Evolutionary conservation across 306 rosid genomes (phyloP).

Genomic region (Astragalus membranaceus): DNA sequence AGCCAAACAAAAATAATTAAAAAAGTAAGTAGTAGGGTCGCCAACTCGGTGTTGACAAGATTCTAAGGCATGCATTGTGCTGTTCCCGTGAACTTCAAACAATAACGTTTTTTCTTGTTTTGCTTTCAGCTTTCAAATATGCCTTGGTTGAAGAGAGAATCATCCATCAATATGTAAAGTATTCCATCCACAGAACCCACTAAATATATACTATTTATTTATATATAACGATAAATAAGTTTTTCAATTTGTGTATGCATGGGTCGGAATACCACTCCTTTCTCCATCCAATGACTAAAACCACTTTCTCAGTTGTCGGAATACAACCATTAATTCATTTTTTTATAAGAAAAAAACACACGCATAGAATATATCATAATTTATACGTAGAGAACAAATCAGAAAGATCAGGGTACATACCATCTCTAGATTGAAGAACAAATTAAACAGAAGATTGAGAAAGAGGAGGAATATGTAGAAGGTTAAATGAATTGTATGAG

Average conservation of each 20-base stretch:
- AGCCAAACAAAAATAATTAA: no score
- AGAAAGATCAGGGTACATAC: background rate
- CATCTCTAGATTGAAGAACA: background rate
- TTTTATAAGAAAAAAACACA: no score
- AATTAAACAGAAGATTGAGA: background rate
- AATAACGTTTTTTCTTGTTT: background rate
- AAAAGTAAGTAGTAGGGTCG: background rate
- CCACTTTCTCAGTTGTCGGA: background rate
- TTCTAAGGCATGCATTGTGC: background rate
- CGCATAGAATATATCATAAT: background rate
- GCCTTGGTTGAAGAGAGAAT: background rate
- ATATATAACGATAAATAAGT: background rate
- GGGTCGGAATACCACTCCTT: slow-evolving; percentile 14
- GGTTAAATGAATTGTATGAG: background rate
- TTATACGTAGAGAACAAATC: background rate
- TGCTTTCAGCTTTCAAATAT: background rate
- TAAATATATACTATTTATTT: background rate
- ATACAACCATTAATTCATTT: background rate
- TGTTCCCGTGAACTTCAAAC: background rate
- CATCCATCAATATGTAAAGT: background rate
- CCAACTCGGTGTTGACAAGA: background rate
- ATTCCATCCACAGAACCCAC: background rate
- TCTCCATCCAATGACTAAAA: background rate
- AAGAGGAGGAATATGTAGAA: background rate
- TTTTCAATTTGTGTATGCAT: background rate